Base-by-base conservation (phyloP, 2,329 filamentous ascomycete species). In the Drechslera avenae region DNA sequence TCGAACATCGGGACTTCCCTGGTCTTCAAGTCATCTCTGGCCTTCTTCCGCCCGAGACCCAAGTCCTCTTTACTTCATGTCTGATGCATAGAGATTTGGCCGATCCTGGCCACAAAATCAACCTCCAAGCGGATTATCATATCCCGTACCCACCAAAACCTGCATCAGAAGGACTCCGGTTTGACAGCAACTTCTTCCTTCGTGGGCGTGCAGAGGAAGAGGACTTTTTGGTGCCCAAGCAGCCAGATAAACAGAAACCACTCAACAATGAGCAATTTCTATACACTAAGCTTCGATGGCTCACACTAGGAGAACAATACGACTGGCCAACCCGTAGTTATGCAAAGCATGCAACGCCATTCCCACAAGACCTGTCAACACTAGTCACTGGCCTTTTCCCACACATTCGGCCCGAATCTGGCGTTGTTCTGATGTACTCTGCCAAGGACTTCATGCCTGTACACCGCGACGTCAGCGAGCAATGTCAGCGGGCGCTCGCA, bases 231-330 rank as follows among this genome's bases (percentile, higher is more conserved):
- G 42, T 61, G 16, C 90, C 93, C 8, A 90, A 88, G 54, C 84
- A 92, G 58, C 78, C 88, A 0, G 62, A 73, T 0, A 77, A 91
- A 14, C 91, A 96, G 72, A 90, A 88, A 55, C 80, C 89, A 1
- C 78, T 97, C 5, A 84, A 85, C 3, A 80, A 89, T 45, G 81
- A 84, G 50, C 86, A 88, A 64, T 85, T 92, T 28, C 79, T 97
- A 44, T 83, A 88, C 50, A 88, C 87, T 57, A 92, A 89, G 57
- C 83, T 97, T 18, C 90, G 93, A 61, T 99, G 94, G 94, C 84
- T 96, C 44, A 97, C 93, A 0, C 83, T 99, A 4, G 94, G 93
- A 39, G 93, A 91, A 0, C 93, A 97, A 73, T 97, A 97, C 73
- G 90, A 97, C 76, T 97, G 93, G 94, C 94, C 91, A 0, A 86